These are phyloP conservation scores for Lolium multiflorum DNA, from an alignment of 176 grass and related monocot species.

Conservation along the genomic window DNA sequence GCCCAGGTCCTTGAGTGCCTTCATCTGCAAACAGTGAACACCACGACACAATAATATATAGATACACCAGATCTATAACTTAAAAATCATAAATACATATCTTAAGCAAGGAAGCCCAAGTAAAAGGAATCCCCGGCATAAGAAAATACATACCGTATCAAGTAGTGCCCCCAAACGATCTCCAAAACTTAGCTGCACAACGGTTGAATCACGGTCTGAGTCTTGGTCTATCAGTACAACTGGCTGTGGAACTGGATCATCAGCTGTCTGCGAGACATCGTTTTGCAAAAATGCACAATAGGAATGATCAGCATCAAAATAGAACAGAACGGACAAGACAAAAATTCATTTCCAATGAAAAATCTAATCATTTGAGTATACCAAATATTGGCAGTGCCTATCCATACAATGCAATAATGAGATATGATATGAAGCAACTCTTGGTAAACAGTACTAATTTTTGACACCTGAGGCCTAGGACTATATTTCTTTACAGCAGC, in stretches of 20 bases:
- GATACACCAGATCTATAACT: constrained; percentile 2
- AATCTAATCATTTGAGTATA: not conserved
- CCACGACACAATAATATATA: constrained; percentile 44
- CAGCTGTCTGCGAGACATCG: constrained; percentile 46
- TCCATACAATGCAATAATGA: not conserved
- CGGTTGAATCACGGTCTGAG: constrained; percentile 84
- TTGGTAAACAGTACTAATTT: constrained; percentile 4
- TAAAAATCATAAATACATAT: constrained; percentile 23
- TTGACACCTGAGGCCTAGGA: constrained; percentile 25
- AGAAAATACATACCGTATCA: constrained; percentile 72
- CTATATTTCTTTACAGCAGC: not conserved
- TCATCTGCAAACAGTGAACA: constrained; percentile 80
- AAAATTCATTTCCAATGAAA: constrained; percentile 3
- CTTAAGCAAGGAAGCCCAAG: constrained; percentile 28
- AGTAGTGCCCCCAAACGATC: constrained; percentile 87
- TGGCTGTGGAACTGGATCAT: constrained; percentile 75
- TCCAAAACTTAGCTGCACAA: constrained; percentile 94
- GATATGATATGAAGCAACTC: constrained; percentile 4
- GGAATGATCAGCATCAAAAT: not conserved
- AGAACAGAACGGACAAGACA: not conserved
- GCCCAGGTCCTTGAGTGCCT: constrained; percentile 88
- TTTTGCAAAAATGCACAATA: not conserved
- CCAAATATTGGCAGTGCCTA: not conserved
- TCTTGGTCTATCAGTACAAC: constrained; percentile 93
- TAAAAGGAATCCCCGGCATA: not conserved